Evolutionary conservation across 2,329 filamentous ascomycete species (phyloP).

Genomic region (Colletotrichum cereale): DNA sequence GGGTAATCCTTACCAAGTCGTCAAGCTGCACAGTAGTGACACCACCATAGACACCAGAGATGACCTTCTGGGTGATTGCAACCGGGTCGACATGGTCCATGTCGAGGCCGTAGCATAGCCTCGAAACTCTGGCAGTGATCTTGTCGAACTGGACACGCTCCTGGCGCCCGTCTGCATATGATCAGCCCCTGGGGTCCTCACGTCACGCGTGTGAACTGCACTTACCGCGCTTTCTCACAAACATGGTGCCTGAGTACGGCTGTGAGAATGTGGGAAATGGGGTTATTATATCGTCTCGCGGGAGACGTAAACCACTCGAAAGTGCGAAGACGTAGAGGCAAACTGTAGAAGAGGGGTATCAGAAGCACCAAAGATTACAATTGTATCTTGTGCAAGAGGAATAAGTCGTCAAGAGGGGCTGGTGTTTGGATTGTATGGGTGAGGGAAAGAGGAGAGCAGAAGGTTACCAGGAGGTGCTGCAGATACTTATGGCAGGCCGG

Average conservation of each 20-base stretch:
- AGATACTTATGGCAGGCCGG: conserved; percentile 38
- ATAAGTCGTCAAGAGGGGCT: conserved; percentile 9
- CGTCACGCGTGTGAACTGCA: conserved; percentile 40
- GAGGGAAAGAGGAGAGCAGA: conserved; percentile 12
- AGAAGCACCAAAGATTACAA: conserved; percentile 18
- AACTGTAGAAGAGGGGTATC: conserved; percentile 26
- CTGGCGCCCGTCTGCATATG: conserved; percentile 88
- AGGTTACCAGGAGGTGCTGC: conserved; percentile 33
- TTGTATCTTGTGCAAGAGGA: conserved; percentile 12
- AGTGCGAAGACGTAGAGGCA: conserved; percentile 4
- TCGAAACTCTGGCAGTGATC: conserved; percentile 98
- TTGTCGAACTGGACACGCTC: conserved; percentile 99
- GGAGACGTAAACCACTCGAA: conserved; percentile 1
- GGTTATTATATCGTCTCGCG: not conserved
- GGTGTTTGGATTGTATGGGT: conserved; percentile 30
- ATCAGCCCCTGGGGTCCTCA: not conserved
- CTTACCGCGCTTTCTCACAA: conserved; percentile 74
- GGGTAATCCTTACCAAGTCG: conserved; percentile 81
- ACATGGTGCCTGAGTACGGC: conserved; percentile 60
- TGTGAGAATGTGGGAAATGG: conserved; percentile 13
- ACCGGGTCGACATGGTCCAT: conserved; percentile 95
- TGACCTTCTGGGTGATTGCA: conserved; percentile 99
- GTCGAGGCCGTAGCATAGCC: conserved; percentile 97
- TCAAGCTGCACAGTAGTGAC: conserved; percentile 97
- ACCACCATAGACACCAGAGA: conserved; percentile 98